A percentile compares a stretch with the other conserved stretches of the same genome.
These are phyloP conservation scores for Somion occarium DNA, from an alignment of 1,284 basidiomycete species.

Conservation along the genomic window DNA sequence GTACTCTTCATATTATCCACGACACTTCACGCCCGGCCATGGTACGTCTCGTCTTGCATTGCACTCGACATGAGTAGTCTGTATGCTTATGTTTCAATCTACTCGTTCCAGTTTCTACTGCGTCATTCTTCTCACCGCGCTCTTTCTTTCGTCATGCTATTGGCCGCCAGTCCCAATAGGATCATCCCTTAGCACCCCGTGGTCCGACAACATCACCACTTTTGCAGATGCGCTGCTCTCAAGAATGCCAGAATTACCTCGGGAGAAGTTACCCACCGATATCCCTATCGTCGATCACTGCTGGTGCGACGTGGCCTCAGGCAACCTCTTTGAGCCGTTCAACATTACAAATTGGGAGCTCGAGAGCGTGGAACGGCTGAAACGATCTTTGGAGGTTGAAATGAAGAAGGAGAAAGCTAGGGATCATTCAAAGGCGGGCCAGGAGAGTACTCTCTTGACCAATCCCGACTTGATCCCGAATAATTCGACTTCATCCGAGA, in stretches of 20 bases:
- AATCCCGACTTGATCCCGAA: too few relatives aligned
- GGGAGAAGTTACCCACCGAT: constrained; percentile 32
- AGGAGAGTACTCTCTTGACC: too few relatives aligned
- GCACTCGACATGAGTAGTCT: not conserved
- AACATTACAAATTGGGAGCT: constrained; percentile 70
- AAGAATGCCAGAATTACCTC: constrained; percentile 24
- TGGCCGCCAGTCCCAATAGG: constrained; percentile 74
- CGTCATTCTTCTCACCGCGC: constrained; percentile 68
- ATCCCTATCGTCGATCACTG: constrained; percentile 69
- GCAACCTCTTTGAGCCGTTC: constrained; percentile 64
- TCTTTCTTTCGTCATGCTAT: constrained; percentile 81
- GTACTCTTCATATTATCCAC: constrained; percentile 69
- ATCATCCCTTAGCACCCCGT: constrained; percentile 54
- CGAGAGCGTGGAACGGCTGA: constrained; percentile 47
- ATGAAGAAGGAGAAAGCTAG: constrained; percentile 17
- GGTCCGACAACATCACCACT: constrained; percentile 64
- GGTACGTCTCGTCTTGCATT: constrained; percentile 39
- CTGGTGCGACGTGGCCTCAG: constrained; percentile 70
- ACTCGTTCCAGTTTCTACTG: constrained; percentile 64
- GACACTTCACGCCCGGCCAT: constrained; percentile 73
- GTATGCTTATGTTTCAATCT: not conserved
- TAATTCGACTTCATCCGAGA: not conserved
- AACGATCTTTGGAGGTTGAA: constrained; percentile 33
- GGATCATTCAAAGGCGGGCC: not conserved
- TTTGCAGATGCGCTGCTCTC: constrained; percentile 57